These are phyloP conservation scores for Haematococcus sp. DNA, from an alignment of 139 green algal species.

Conservation along the genomic window DNA sequence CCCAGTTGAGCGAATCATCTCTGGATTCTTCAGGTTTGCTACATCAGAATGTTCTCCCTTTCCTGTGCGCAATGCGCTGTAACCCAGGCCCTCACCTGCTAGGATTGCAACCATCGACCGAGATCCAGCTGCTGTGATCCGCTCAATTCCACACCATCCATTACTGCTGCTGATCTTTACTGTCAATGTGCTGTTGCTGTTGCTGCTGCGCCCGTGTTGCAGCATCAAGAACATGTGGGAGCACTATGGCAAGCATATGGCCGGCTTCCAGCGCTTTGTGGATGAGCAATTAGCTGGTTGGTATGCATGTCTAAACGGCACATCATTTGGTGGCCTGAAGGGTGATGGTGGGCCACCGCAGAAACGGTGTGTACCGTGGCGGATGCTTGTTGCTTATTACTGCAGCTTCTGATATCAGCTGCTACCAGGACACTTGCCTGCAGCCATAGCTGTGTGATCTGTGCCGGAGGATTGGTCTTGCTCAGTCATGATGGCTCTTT, in stretches of 20 bases:
- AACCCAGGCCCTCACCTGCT: background rate
- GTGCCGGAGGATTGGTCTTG: too few relatives aligned
- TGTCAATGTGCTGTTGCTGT: too few relatives aligned
- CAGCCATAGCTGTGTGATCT: too few relatives aligned
- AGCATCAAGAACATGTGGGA: background rate
- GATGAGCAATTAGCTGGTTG: background rate
- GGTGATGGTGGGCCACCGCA: background rate
- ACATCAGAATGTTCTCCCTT: too few relatives aligned
- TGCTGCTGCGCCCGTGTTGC: too few relatives aligned
- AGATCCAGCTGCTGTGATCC: background rate
- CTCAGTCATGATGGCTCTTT: too few relatives aligned
- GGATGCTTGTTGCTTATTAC: too few relatives aligned
- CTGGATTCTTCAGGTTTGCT: background rate
- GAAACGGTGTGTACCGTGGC: too few relatives aligned
- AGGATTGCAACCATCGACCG: background rate
- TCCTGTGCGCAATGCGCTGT: background rate
- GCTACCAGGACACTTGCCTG: too few relatives aligned
- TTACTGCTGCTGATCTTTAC: background rate
- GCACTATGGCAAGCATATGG: background rate
- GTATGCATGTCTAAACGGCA: background rate
- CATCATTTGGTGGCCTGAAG: background rate
- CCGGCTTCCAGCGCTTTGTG: background rate
- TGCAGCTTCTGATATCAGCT: too few relatives aligned
- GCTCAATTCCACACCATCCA: background rate
- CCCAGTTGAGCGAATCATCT: conserved; percentile 11